A percentile compares a stretch with the other conserved stretches of the same genome.
Conservation (phyloP, 768 basidiomycete species). For the Cystofilobasidium ferigula region DNA sequence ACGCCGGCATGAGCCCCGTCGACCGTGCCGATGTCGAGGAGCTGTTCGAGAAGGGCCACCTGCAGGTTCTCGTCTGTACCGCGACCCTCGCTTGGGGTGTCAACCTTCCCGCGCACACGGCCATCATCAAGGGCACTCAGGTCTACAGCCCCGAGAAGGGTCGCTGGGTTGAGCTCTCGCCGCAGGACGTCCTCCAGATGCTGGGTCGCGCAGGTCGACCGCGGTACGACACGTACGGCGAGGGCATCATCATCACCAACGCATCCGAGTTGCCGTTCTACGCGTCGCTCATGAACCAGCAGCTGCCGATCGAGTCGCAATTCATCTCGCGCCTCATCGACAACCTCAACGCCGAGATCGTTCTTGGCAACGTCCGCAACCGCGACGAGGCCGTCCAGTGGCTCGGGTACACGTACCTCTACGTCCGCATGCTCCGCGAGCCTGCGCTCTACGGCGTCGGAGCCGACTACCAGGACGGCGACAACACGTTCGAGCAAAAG, state of each 20-base stretch:
- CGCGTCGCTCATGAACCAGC: constrained; percentile 85
- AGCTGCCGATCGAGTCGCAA: constrained; percentile 93
- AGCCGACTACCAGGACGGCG: constrained; percentile 81
- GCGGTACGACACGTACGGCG: constrained; percentile 92
- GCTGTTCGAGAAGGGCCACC: constrained; percentile 77
- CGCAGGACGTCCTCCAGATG: constrained; percentile 97
- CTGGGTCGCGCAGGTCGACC: constrained; percentile 93
- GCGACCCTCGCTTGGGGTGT: constrained; percentile 99
- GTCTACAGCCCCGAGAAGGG: constrained; percentile 99
- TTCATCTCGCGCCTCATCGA: constrained; percentile 85
- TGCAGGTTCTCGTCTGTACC: constrained; percentile 92
- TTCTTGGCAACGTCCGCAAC: constrained; percentile 85
- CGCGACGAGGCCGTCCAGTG: constrained; percentile 95
- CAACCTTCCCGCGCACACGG: constrained; percentile 91
- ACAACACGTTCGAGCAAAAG: constrained; percentile 77
- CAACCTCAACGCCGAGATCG: constrained; percentile 93
- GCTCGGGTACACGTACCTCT: constrained; percentile 88
- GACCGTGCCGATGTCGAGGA: constrained; percentile 89
- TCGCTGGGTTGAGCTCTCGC: constrained; percentile 87
- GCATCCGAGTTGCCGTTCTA: constrained; percentile 96
- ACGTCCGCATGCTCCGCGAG: constrained; percentile 84
- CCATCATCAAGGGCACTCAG: constrained; percentile 99
- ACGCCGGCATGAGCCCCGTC: constrained; percentile 87
- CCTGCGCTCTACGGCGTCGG: constrained; percentile 80
- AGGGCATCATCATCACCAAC: constrained; percentile 97